Conservation (phyloP, 2,329 filamentous ascomycete species). For the Fusarium veterinarium region DNA sequence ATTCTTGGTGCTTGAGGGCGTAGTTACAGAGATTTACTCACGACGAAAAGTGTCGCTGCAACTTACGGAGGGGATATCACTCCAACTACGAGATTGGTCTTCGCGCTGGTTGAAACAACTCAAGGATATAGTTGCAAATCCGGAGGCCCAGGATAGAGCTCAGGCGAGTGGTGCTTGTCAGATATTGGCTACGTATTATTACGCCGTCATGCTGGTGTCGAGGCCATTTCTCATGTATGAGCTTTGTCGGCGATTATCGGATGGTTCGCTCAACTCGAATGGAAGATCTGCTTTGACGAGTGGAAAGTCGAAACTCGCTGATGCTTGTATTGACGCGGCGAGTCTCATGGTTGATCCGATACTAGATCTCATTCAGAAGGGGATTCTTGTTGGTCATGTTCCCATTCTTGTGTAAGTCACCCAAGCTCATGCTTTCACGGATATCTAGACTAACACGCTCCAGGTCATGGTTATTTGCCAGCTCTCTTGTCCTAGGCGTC, state of each 20-base stretch:
- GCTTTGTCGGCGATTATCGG: conserved; percentile 58
- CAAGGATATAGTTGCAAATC: conserved; percentile 51
- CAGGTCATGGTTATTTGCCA: conserved; percentile 66
- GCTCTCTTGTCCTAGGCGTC: conserved; percentile 63
- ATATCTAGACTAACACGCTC: too few species aligned
- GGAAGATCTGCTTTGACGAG: conserved; percentile 47
- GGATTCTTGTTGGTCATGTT: conserved; percentile 57
- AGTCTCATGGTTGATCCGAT: conserved; percentile 64
- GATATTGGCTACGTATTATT: conserved; percentile 65
- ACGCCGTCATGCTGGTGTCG: conserved; percentile 67
- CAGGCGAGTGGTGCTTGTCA: conserved; percentile 61
- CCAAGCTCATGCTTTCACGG: too few species aligned
- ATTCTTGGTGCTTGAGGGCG: conserved; percentile 61
- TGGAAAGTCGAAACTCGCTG: conserved; percentile 62
- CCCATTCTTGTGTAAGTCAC: conserved; percentile 60
- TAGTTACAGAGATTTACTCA: conserved; percentile 65
- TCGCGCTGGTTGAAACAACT: conserved; percentile 59
- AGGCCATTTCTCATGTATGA: conserved; percentile 68
- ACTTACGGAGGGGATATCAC: conserved; percentile 64
- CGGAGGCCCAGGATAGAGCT: conserved; percentile 35
- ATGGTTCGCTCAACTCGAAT: conserved; percentile 38
- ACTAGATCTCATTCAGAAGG: conserved; percentile 56
- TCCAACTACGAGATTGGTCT: conserved; percentile 64
- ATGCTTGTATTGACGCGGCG: conserved; percentile 67
- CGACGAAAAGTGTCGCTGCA: conserved; percentile 64